Evolutionary conservation across 179 eudicot species (phyloP).

Genomic region (Vitellaria paradoxa): DNA sequence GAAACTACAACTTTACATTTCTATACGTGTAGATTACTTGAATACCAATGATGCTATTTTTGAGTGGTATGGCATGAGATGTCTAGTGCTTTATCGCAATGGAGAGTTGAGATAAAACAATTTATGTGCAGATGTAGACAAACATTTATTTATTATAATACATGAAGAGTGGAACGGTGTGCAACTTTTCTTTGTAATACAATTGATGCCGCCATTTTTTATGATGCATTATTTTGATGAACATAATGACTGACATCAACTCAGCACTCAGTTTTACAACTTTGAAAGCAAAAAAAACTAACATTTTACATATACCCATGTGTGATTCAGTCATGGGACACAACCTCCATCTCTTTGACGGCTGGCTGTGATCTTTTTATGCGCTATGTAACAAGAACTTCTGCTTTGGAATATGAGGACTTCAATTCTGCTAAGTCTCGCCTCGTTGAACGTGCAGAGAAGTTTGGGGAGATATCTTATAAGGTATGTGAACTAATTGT

Average conservation of each 20-base stretch:
- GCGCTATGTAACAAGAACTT: constrained; percentile 95
- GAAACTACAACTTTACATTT: no score
- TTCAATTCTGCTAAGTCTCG: constrained; percentile 91
- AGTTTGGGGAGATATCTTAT: constrained; percentile 92
- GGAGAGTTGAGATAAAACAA: no score
- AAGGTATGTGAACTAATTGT: constrained; percentile 48
- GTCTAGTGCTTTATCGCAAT: not conserved
- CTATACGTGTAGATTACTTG: no score
- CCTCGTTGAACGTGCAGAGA: constrained; percentile 96
- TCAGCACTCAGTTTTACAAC: not conserved
- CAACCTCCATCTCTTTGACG: constrained; percentile 92
- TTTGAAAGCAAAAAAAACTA: not conserved
- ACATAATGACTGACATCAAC: not conserved
- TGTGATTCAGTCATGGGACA: constrained; percentile 79
- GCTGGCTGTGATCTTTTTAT: constrained; percentile 97
- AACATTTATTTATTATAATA: not conserved
- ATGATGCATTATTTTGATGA: not conserved
- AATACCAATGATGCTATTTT: not conserved
- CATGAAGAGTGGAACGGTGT: not conserved
- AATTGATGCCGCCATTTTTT: not conserved
- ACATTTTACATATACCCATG: not conserved
- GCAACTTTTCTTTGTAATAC: not conserved
- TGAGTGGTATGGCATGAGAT: not conserved
- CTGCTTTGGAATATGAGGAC: constrained; percentile 92
- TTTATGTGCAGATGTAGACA: not conserved